phyloP scores from a whole-genome alignment of 768 basidiomycete genomes.

The Macrolepiota dolichaula region DNA sequence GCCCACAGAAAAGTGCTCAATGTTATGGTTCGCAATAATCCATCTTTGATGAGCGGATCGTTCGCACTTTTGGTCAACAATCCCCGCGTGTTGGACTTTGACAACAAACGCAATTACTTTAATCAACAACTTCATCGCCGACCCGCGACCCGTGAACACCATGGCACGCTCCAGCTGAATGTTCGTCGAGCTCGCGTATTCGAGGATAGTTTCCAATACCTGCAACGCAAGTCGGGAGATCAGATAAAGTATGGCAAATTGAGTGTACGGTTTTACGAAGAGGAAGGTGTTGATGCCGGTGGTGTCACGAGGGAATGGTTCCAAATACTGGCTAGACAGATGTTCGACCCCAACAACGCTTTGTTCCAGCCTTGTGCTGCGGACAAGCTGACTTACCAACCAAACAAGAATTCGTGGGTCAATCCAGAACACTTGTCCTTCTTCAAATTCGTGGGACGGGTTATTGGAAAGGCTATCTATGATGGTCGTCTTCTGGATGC shows the following conservation, averaged over 20 bases:
- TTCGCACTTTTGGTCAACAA: slow-evolving; percentile 97
- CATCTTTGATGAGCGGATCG: slow-evolving; percentile 95
- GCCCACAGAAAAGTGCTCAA: slow-evolving; percentile 92
- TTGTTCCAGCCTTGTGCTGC: slow-evolving; percentile 98
- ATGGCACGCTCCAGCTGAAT: slow-evolving; percentile 81
- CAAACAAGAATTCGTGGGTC: slow-evolving; percentile 89
- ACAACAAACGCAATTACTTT: slow-evolving; percentile 98
- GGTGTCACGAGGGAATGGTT: slow-evolving; percentile 99
- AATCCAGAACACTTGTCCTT: slow-evolving; percentile 95
- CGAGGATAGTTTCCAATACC: slow-evolving; percentile 93
- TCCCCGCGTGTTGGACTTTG: slow-evolving; percentile 94
- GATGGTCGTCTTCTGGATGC: slow-evolving; percentile 96
- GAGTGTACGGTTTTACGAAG: slow-evolving; percentile 92
- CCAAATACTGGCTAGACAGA: slow-evolving; percentile 95
- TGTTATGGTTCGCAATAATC: slow-evolving; percentile 97
- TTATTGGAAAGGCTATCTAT: slow-evolving; percentile 97
- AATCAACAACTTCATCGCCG: slow-evolving; percentile 88
- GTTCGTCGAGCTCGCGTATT: slow-evolving; percentile 91
- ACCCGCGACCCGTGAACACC: slow-evolving; percentile 74
- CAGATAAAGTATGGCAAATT: slow-evolving; percentile 98
- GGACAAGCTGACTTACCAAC: slow-evolving; percentile 93
- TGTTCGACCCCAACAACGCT: slow-evolving; percentile 99
- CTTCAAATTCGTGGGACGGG: slow-evolving; percentile 98
- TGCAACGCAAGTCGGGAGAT: slow-evolving; percentile 88
- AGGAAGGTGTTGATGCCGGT: slow-evolving; percentile 98